A percentile compares a stretch with the other conserved stretches of the same genome.
These are phyloP conservation scores for Globisporangium polare DNA, from an alignment of 352 stramenopile species.

Conservation along the genomic window DNA sequence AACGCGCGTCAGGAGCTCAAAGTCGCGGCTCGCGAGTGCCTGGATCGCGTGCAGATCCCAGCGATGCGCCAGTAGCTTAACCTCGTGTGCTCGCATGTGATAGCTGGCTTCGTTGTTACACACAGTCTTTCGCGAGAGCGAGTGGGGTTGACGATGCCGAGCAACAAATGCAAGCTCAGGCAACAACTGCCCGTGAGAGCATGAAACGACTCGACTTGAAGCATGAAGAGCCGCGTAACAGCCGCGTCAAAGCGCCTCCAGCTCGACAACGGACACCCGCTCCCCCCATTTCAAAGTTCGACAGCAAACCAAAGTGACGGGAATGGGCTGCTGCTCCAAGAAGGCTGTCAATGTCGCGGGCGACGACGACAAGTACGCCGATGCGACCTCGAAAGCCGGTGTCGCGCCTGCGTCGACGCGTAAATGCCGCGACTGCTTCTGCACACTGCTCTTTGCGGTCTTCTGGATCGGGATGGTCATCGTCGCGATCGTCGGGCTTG, in stretches of 20 bases:
- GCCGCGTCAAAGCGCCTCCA: not conserved
- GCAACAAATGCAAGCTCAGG: not conserved
- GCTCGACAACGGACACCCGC: not conserved
- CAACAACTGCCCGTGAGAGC: no score
- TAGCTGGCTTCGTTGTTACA: not conserved
- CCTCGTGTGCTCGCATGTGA: not conserved
- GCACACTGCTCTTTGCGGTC: slow-evolving; percentile 55
- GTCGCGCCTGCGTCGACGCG: slow-evolving; percentile 50
- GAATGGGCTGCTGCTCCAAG: slow-evolving; percentile 66
- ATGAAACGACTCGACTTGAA: not conserved
- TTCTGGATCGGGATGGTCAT: slow-evolving; percentile 74
- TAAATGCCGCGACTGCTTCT: slow-evolving; percentile 73
- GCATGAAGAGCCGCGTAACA: not conserved
- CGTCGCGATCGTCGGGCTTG: slow-evolving; percentile 48
- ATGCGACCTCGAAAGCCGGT: slow-evolving; percentile 23
- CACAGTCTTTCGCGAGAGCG: no score
- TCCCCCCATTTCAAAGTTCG: not conserved
- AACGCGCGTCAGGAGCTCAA: slow-evolving; percentile 28
- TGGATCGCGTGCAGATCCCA: slow-evolving; percentile 63
- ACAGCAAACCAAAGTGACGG: no score
- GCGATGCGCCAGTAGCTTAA: slow-evolving; percentile 37
- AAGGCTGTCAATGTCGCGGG: slow-evolving; percentile 35
- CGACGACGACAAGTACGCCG: slow-evolving; percentile 14
- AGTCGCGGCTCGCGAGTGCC: slow-evolving; percentile 29
- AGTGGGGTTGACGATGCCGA: not conserved